These are phyloP conservation scores for Lindgomyces ingoldianus DNA, from an alignment of 495 filamentous ascomycete species.

Conservation along the genomic window DNA sequence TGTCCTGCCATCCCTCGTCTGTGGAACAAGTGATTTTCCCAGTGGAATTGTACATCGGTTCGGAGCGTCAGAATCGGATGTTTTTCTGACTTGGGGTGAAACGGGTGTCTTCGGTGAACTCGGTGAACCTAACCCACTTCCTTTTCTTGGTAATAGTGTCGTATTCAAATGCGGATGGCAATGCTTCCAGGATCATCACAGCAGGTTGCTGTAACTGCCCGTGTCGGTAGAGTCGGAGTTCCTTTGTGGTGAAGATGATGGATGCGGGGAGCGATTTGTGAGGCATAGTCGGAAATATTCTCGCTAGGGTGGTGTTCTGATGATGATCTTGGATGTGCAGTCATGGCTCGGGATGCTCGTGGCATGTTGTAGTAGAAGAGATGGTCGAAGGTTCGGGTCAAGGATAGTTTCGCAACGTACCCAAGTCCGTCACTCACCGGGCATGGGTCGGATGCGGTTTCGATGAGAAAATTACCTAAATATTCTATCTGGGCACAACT, in stretches of 20 bases:
- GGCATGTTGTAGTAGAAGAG: too few species aligned
- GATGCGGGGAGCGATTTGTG: neutral
- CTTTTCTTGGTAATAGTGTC: neutral
- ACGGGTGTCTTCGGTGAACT: neutral
- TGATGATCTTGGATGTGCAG: too few species aligned
- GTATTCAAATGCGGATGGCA: neutral
- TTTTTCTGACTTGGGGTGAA: neutral
- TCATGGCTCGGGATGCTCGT: too few species aligned
- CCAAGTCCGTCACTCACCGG: too few species aligned
- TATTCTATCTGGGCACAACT: too few species aligned
- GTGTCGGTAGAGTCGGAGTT: neutral
- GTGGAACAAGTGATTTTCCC: neutral
- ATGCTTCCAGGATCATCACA: neutral
- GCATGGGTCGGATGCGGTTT: too few species aligned
- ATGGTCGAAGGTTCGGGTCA: too few species aligned
- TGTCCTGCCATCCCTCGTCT: constrained; percentile 12
- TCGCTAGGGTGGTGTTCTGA: too few species aligned
- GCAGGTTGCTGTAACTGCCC: neutral
- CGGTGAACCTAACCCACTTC: neutral
- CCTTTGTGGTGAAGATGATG: neutral
- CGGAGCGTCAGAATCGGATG: too few species aligned
- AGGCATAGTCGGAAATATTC: too few species aligned
- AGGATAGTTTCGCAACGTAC: too few species aligned
- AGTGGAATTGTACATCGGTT: constrained; percentile 1
- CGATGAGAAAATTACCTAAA: too few species aligned